A percentile compares a stretch with the other conserved stretches of the same genome.
Evolutionary conservation across 202 grass and related monocot genomes (phyloP).

Genomic region (Alloteropsis angusta): DNA sequence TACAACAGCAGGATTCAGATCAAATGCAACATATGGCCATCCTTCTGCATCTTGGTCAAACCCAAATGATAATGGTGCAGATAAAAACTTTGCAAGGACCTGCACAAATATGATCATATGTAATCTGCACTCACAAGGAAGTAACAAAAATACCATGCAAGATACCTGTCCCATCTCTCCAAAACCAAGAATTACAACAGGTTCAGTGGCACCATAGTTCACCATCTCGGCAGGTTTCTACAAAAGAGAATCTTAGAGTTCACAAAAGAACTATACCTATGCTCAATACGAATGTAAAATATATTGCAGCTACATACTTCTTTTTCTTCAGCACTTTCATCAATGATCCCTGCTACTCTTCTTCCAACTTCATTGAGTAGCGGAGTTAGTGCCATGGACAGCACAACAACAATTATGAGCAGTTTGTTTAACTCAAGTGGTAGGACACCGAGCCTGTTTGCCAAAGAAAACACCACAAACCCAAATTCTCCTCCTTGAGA

Average conservation of each 20-base stretch:
- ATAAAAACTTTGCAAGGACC: slow-evolving; percentile 91
- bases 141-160: slow-evolving; percentile 17
- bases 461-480: slow-evolving; percentile 97
- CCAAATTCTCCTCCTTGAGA: slow-evolving; percentile 99
- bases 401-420: slow-evolving; percentile 94
- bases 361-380: slow-evolving; percentile 88
- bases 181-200: slow-evolving; percentile 93
- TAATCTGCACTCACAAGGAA: background rate
- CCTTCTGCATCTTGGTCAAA: slow-evolving; percentile 48
- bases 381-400: slow-evolving; percentile 97
- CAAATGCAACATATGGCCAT: slow-evolving; percentile 88
- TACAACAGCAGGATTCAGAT: slow-evolving; percentile 82
- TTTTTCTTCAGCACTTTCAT: slow-evolving; percentile 64
- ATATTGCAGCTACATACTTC: slow-evolving; percentile 42
- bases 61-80: slow-evolving; percentile 80
- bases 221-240: slow-evolving; percentile 61
- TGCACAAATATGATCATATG: slow-evolving; percentile 22
- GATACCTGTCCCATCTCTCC: slow-evolving; percentile 88
- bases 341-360: slow-evolving; percentile 62
- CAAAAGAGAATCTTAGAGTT: slow-evolving; percentile 26
- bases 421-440: slow-evolving; percentile 97
- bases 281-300: background rate
- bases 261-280: slow-evolving; percentile 19
- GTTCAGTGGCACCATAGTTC: slow-evolving; percentile 82
- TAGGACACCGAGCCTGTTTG: slow-evolving; percentile 96